Evolutionary conservation across 2,329 filamentous ascomycete genomes (phyloP).

Genomic region (Colletotrichum coccodes): DNA sequence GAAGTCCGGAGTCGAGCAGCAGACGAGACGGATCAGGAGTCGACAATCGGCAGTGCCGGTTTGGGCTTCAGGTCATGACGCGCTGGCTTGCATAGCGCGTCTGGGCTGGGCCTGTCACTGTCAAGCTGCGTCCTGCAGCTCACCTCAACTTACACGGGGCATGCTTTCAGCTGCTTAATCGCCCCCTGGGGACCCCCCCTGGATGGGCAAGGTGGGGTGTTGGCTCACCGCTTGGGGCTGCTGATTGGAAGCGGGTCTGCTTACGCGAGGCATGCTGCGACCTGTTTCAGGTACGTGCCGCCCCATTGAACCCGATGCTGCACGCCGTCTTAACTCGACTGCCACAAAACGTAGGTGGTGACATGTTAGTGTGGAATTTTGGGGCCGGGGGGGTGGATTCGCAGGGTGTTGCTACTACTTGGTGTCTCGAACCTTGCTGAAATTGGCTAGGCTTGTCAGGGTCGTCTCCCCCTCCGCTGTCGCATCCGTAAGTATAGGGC

Average conservation of each 20-base stretch:
- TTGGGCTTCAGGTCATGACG: slow-evolving; percentile 20
- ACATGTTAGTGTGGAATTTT: not conserved
- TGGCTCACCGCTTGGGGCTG: not conserved
- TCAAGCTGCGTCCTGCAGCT: not conserved
- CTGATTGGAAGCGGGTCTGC: slow-evolving; percentile 7
- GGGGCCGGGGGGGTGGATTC: not conserved
- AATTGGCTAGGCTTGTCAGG: not conserved
- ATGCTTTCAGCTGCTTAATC: not conserved
- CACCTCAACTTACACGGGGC: not conserved
- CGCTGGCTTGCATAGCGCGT: not conserved
- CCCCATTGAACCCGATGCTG: not conserved
- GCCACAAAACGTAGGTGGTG: accelerated
- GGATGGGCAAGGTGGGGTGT: not conserved
- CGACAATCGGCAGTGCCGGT: not conserved
- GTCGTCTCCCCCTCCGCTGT: not conserved
- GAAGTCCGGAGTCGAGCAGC: not conserved
- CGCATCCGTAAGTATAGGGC: not conserved
- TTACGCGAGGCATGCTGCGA: slow-evolving; percentile 21
- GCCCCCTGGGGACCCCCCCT: not conserved
- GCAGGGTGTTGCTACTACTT: not conserved
- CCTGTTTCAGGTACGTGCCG: slow-evolving; percentile 32
- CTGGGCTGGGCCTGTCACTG: not conserved
- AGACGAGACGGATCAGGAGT: not conserved
- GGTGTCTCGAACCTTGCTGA: slow-evolving; percentile 4
- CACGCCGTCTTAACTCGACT: not conserved